phyloP scores from a whole-genome alignment of 2,329 filamentous ascomycete genomes.

The Neoscytalidium dimidiatum region DNA sequence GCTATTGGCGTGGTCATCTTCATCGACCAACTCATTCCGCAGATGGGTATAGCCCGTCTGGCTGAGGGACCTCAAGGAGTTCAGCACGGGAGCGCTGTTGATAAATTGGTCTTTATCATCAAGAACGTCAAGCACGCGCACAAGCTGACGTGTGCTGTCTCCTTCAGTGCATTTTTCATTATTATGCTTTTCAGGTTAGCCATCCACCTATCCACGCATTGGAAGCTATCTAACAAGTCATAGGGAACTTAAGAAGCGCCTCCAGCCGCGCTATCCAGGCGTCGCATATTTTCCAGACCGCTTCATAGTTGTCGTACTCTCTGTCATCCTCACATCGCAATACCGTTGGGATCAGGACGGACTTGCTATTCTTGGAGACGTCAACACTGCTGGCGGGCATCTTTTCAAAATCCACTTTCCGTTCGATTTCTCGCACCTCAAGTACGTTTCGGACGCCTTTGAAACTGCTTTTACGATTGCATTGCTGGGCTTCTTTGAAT shows the following conservation, averaged over 20 bases:
- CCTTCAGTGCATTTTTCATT: constrained; percentile 76
- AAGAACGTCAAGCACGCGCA: constrained; percentile 68
- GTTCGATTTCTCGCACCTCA: constrained; percentile 73
- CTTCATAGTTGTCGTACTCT: constrained; percentile 83
- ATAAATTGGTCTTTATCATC: constrained; percentile 81
- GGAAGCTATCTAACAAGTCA: constrained; percentile 21
- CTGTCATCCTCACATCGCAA: constrained; percentile 75
- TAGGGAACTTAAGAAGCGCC: constrained; percentile 76
- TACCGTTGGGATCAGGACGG: constrained; percentile 79
- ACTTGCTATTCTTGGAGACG: constrained; percentile 78
- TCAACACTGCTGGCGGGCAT: constrained; percentile 70
- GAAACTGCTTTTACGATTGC: constrained; percentile 92
- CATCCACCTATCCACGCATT: neutral
- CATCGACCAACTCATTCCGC: constrained; percentile 90
- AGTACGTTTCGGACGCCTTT: constrained; percentile 82
- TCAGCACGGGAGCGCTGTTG: constrained; percentile 79
- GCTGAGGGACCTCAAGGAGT: constrained; percentile 66
- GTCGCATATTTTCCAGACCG: constrained; percentile 92
- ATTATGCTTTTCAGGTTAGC: constrained; percentile 85
- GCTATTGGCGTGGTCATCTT: constrained; percentile 96
- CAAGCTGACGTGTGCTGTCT: constrained; percentile 72
- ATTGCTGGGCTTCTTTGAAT: constrained; percentile 97
- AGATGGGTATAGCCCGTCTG: constrained; percentile 72
- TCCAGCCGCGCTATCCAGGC: constrained; percentile 76
- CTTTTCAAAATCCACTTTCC: constrained; percentile 85